Percentiles rank a stretch among this genome's conserved stretches.
Evolutionary conservation across 352 stramenopile species (phyloP).

Genomic region (Phytopythium boreale): DNA sequence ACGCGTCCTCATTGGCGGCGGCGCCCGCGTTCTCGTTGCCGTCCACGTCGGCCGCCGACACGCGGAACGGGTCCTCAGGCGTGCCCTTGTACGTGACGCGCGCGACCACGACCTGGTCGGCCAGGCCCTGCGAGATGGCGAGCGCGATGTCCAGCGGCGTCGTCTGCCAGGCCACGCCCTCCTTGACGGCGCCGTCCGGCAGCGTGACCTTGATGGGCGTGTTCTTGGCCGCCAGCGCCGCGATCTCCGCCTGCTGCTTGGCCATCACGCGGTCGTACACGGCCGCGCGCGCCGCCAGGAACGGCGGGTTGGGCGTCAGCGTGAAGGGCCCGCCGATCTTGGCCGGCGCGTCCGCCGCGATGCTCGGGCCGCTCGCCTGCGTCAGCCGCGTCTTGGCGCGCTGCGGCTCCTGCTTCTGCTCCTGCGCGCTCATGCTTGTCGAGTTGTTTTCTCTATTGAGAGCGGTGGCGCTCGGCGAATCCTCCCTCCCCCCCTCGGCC

Average conservation of each 20-base stretch:
- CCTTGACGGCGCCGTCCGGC: slow-evolving; percentile 93
- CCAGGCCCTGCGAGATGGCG: slow-evolving; percentile 94
- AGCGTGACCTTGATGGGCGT: slow-evolving; percentile 95
- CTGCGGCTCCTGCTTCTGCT: slow-evolving; percentile 28
- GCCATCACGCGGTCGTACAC: slow-evolving; percentile 89
- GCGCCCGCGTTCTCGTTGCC: slow-evolving; percentile 77
- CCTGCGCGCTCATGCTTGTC: slow-evolving; percentile 5
- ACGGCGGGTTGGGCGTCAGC: slow-evolving; percentile 79
- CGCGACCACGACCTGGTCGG: slow-evolving; percentile 91
- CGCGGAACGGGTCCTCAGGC: slow-evolving; percentile 71
- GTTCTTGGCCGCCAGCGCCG: slow-evolving; percentile 76
- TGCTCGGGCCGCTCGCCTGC: slow-evolving; percentile 65
- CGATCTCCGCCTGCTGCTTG: slow-evolving; percentile 61
- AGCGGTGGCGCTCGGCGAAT: no score
- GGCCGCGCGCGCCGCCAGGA: slow-evolving; percentile 67
- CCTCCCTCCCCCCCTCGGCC: not conserved
- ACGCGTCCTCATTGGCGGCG: slow-evolving; percentile 29
- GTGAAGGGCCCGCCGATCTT: slow-evolving; percentile 87
- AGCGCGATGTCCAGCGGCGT: slow-evolving; percentile 96
- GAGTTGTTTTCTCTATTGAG: not conserved
- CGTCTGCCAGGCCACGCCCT: slow-evolving; percentile 92
- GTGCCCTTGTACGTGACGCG: slow-evolving; percentile 86
- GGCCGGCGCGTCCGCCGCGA: slow-evolving; percentile 38
- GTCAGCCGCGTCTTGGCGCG: slow-evolving; percentile 80
- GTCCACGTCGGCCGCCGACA: slow-evolving; percentile 85